A percentile compares a stretch with the other conserved stretches of the same genome.
Conservation (phyloP, 441 rosid genomes). For the Pelargonium fulgidum region DNA sequence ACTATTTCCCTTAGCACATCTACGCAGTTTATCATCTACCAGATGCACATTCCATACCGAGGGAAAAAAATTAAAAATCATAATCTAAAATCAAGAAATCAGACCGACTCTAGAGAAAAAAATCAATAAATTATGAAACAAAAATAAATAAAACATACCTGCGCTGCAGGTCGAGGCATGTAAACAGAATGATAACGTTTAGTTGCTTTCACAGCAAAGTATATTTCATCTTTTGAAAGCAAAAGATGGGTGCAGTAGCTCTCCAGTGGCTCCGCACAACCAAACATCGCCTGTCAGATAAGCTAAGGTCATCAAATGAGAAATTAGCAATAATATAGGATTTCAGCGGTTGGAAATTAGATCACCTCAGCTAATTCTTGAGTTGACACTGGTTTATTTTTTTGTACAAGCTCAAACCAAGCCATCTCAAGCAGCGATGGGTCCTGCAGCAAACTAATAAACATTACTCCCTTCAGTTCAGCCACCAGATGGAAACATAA, state of each 20-base stretch:
- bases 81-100: too few relatives aligned
- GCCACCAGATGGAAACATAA: constrained; percentile 5
- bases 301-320: constrained; percentile 30
- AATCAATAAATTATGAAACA: neutral
- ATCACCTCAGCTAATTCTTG: constrained; percentile 25
- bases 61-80: too few relatives aligned
- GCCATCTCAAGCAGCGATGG: constrained; percentile 78
- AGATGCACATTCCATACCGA: too few relatives aligned
- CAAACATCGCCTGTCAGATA: constrained; percentile 72
- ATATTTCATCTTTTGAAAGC: constrained; percentile 74
- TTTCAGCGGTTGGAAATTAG: neutral
- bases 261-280: constrained; percentile 74
- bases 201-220: constrained; percentile 57
- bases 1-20: too few relatives aligned
- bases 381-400: constrained; percentile 40
- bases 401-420: constrained; percentile 85
- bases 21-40: too few relatives aligned
- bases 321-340: neutral
- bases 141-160: constrained; percentile 38
- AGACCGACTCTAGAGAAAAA: too few relatives aligned
- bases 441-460: constrained; percentile 46
- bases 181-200: constrained; percentile 65
- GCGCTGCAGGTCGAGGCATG: constrained; percentile 62
- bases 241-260: constrained; percentile 91
- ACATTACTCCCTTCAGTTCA: constrained; percentile 13